Conservation (phyloP, 176 grass and related monocot species). For the Rhipidocladum racemiflorum region DNA sequence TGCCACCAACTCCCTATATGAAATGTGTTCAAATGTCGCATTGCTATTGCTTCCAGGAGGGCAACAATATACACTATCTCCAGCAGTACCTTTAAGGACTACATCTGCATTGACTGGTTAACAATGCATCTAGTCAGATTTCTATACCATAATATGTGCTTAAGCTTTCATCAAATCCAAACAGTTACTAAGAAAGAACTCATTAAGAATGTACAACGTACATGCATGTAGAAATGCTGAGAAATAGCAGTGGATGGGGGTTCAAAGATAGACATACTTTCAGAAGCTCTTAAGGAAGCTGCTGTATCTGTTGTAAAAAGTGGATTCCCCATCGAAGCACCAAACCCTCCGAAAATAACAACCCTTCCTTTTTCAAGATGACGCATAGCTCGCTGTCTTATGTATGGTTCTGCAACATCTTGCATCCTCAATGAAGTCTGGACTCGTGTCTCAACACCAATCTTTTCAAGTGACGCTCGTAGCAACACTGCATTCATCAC, state of each 20-base stretch:
- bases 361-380: constrained; percentile 90
- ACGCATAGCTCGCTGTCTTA: constrained; percentile 60
- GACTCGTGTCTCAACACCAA: constrained; percentile 60
- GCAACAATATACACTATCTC: constrained; percentile 52
- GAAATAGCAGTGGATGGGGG: background rate
- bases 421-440: constrained; percentile 70
- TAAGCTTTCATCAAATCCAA: background rate
- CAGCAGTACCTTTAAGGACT: constrained; percentile 70
- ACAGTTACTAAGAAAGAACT: background rate
- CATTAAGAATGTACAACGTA: background rate
- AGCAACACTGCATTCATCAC: constrained; percentile 79
- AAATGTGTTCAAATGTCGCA: constrained; percentile 46
- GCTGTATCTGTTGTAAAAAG: constrained; percentile 70
- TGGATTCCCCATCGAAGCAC: constrained; percentile 51
- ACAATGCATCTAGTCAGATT: constrained; percentile 37
- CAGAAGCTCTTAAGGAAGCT: constrained; percentile 72
- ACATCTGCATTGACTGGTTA: constrained; percentile 73
- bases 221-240: background rate
- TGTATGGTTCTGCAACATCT: constrained; percentile 76
- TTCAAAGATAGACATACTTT: constrained; percentile 47
- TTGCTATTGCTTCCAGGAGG: constrained; percentile 43
- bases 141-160: background rate
- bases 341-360: constrained; percentile 71
- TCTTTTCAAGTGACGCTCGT: constrained; percentile 74
- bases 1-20: constrained; percentile 43